These are phyloP conservation scores for Globisporangium megalacanthum DNA, from an alignment of 352 stramenopile species.

Conservation along the genomic window DNA sequence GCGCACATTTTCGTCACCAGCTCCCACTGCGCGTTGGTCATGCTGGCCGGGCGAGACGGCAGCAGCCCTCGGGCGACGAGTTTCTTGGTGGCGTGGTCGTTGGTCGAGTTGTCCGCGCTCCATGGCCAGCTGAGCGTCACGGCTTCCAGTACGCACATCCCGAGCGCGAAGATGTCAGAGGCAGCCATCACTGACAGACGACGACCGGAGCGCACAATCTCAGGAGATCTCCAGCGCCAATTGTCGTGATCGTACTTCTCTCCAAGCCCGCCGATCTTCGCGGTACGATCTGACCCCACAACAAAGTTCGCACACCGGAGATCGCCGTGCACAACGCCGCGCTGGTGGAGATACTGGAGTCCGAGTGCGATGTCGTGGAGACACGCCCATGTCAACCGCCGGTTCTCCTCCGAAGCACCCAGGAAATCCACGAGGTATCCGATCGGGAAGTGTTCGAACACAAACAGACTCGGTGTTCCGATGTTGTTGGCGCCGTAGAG, in stretches of 20 bases:
- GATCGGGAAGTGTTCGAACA: neutral
- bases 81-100: too few species aligned
- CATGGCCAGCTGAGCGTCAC: neutral
- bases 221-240: too few species aligned
- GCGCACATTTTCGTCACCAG: slow-evolving; percentile 1
- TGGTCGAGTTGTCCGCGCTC: neutral
- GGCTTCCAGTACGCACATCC: slow-evolving; percentile 14
- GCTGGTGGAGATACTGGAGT: slow-evolving; percentile 24
- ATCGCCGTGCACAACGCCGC: slow-evolving; percentile 14
- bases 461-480: neutral
- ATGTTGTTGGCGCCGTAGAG: neutral
- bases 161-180: slow-evolving; percentile 25
- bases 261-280: slow-evolving; percentile 11
- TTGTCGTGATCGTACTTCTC: too few species aligned
- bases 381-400: slow-evolving; percentile 8
- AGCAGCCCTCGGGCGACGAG: neutral
- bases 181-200: neutral
- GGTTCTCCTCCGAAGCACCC: slow-evolving; percentile 8
- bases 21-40: slow-evolving; percentile 4
- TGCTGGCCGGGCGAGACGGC: neutral
- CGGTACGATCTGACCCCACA: slow-evolving; percentile 5
- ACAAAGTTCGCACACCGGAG: slow-evolving; percentile 6
- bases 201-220: neutral
- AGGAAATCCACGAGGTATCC: neutral
- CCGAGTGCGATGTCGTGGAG: slow-evolving; percentile 25